Evolutionary conservation across 2,329 filamentous ascomycete genomes (phyloP).

Genomic region (Monilinia laxa): DNA sequence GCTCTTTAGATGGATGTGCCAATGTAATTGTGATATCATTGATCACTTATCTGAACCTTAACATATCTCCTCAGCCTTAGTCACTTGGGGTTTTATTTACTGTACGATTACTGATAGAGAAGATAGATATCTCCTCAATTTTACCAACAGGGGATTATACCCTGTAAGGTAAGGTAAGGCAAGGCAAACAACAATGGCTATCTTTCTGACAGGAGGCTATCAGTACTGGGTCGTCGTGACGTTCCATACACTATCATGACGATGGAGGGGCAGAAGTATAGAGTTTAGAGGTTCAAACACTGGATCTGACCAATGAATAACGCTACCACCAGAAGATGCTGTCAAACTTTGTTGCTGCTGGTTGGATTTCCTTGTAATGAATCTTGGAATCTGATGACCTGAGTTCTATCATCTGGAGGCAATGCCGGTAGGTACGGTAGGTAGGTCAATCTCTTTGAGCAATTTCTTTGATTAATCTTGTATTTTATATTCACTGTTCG

Average conservation of each 20-base stretch:
- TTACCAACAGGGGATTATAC: neutral
- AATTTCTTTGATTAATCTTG: slow-evolving; percentile 24
- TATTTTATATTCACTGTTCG: slow-evolving; percentile 15
- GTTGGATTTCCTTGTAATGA: slow-evolving; percentile 1
- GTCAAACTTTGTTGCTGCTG: slow-evolving; percentile 10
- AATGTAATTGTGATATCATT: neutral
- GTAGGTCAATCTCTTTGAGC: slow-evolving; percentile 18
- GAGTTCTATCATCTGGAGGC: slow-evolving; percentile 5
- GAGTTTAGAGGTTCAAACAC: neutral
- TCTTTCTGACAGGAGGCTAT: slow-evolving; percentile 9
- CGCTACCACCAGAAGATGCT: neutral
- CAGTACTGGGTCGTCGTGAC: slow-evolving; percentile 15
- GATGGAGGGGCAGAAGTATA: slow-evolving; percentile 15
- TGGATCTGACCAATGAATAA: slow-evolving; percentile 16
- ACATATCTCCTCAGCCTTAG: neutral
- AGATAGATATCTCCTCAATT: neutral
- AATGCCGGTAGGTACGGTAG: neutral
- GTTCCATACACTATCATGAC: slow-evolving; percentile 21
- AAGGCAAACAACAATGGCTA: neutral
- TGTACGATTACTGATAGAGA: neutral
- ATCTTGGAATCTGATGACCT: neutral
- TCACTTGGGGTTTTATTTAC: neutral
- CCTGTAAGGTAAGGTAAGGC: slow-evolving; percentile 16
- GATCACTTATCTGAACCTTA: neutral
- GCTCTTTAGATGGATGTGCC: neutral